Evolutionary conservation across 805 yeast genomes (phyloP), one percentile per base, ranked within the genome.

Genomic region (Ogataea salicorniae): DNA sequence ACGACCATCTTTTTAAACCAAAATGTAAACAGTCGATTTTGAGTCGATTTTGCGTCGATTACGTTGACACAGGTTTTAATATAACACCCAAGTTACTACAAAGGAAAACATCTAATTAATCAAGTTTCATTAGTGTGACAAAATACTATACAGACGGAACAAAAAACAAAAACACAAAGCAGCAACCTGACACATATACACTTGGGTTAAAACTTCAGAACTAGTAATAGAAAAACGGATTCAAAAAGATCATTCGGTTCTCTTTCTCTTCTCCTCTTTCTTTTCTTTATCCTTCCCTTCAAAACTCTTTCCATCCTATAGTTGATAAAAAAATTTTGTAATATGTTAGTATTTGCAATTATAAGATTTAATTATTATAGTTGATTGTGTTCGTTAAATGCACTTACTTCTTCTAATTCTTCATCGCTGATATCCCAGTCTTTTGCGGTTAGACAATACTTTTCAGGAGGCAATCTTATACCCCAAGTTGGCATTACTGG

Each of bases 391-490:
- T 15, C 9, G 17, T 34, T 34, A 43, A 42, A 34, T 53, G 49
- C 41, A 63, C 63, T 34, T 57, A 63, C 56, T 16, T 49, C 51
- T 20, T 50, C 49, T 37, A 39, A 59, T 50, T 77, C 81, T 47
- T 78, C 83, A 35, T 77, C 81, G 18, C 58, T 55, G 38, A 79
- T 56, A 46, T 79, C 83, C 84, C 91, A 87, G 52, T 87, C 90
- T 52, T 76, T 77, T 1, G 87, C 94, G 0, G 96, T 90, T 46
- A 91, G 71, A 69, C 98, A 91, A 69, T 89, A 91, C 77, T 91
- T 94, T 71, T 94, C 99, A 5, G 99, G 98, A 3, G 99, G 99
- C 43, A 95, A 73, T 54, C 97, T 79, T 37, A 94, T 76, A 11
- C 99, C 98, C 84, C 89, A 90, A 43, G 84, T 79, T 14, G 94